Base-by-base conservation (phyloP, 192 early-diverging fungal genomes). In the Backusella mclennaniae region DNA sequence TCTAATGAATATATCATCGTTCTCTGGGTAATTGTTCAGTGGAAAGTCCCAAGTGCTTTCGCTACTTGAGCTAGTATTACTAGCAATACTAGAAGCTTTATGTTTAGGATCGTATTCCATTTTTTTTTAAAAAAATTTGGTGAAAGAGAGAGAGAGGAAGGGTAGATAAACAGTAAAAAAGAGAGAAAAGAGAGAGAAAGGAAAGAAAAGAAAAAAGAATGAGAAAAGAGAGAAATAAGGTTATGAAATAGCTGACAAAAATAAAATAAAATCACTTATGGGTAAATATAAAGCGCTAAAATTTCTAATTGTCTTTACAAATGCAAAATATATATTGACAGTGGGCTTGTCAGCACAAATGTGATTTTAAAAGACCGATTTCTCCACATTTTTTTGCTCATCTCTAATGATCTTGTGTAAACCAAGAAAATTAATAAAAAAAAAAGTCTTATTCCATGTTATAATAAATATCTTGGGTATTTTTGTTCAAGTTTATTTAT, bases 21-120 rank as follows among this genome's bases (percentile, higher is more conserved):
- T 63, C 21, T 63, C 56, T 23, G 56, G 11, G n/a, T 29, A 29
- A 63, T 63, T 63, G 56, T 4, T 63, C 26, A 63, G 12, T 29
- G 56, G 56, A 29, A 67, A 68, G n/a, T 68, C 59, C 36, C 36
- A 33, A 36, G 69, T 75, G 29, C 71, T 59, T 31, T 36, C 38
- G 49, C 75, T 75, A 38, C 68, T 76, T 31, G 70, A 46, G 39
- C 70, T 75, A 23, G 78, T 75, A 23, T 53, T 69, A 75, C 69
- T 68, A 68, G 67, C 35, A n/a, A 68, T 36, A n/a, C 67, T 79
- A 9, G 76, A 77, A 6, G 76, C 59, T 46, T 77, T 77, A 66
- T 70, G 53, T 21, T 39, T 44, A 29, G 76, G 69, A 56, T 77
- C 67, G 26, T 77, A 77, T 46, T 71, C 70, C 70, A 71, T 71